Conservation (phyloP, 2,329 filamentous ascomycete species). For the Colletotrichum destructivum region DNA sequence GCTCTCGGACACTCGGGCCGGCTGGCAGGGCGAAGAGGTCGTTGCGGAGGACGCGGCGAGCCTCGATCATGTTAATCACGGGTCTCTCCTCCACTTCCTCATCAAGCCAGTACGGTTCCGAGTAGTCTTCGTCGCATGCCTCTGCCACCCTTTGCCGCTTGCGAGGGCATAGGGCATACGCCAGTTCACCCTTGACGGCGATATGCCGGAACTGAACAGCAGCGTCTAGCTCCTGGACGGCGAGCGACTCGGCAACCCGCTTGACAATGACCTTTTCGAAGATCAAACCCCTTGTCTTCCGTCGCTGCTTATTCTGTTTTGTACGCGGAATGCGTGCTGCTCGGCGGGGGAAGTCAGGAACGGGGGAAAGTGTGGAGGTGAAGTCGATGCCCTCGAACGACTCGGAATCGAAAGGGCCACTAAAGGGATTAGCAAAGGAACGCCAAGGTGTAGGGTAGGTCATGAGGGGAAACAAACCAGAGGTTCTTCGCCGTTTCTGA, state of each 20-base stretch:
- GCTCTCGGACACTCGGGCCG: slow-evolving; percentile 24
- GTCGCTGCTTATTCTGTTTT: slow-evolving; percentile 5
- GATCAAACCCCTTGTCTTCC: slow-evolving; percentile 4
- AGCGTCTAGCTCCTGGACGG: slow-evolving; percentile 33
- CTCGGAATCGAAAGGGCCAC: slow-evolving; percentile 26
- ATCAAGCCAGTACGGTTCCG: slow-evolving; percentile 19
- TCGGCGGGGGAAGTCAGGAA: slow-evolving; percentile 9
- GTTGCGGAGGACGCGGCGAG: slow-evolving; percentile 32
- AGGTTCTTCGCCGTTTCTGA: slow-evolving; percentile 8
- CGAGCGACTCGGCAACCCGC: slow-evolving; percentile 15
- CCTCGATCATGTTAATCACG: slow-evolving; percentile 26
- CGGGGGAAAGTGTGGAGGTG: neutral
- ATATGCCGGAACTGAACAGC: slow-evolving; percentile 22
- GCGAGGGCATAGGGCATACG: slow-evolving; percentile 33
- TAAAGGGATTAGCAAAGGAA: slow-evolving; percentile 12
- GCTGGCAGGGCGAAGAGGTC: slow-evolving; percentile 14
- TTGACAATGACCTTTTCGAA: slow-evolving; percentile 25
- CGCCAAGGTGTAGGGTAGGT: too few relatives aligned
- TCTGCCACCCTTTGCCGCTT: slow-evolving; percentile 25
- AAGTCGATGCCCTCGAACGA: slow-evolving; percentile 1
- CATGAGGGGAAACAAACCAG: neutral
- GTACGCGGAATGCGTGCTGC: slow-evolving; percentile 7
- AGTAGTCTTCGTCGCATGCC: slow-evolving; percentile 1
- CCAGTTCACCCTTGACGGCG: slow-evolving; percentile 22
- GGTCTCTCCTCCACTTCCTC: slow-evolving; percentile 26